These are phyloP conservation scores for Cymbopogon flexuosus DNA, from an alignment of 202 grass and related monocot genomes.

Conservation along the genomic window DNA sequence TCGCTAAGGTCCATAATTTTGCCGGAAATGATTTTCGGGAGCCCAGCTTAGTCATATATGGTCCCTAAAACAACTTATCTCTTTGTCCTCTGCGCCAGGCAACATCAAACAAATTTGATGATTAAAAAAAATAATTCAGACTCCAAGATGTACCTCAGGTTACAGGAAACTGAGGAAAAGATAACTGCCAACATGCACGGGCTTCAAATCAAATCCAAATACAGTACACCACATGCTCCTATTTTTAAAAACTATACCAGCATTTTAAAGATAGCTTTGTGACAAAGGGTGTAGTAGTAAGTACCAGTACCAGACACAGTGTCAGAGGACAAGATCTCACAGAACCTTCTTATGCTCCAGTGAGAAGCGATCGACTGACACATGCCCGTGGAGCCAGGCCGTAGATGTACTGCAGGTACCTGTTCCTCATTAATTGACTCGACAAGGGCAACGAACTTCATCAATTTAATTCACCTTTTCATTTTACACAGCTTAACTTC, in stretches of 20 bases:
- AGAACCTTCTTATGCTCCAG: conserved; percentile 41
- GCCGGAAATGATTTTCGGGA: conserved; percentile 28
- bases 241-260: background rate
- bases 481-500: background rate
- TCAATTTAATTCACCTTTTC: conserved; percentile 38
- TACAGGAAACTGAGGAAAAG: background rate
- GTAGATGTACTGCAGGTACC: conserved; percentile 28
- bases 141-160: background rate
- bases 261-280: conserved; percentile 21
- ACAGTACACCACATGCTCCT: conserved; percentile 4
- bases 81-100: background rate
- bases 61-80: background rate
- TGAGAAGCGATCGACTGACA: conserved; percentile 28
- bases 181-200: background rate
- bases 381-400: conserved; percentile 27
- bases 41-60: conserved; percentile 5
- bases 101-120: background rate
- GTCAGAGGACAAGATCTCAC: conserved; percentile 39
- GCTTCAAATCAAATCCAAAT: background rate
- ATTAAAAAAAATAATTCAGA: background rate
- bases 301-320: conserved; percentile 12
- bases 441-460: conserved; percentile 43
- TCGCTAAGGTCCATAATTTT: conserved; percentile 29
- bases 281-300: background rate
- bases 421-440: conserved; percentile 41